A percentile compares a stretch with the other conserved stretches of the same genome.
Conservation (phyloP, 768 basidiomycete genomes). For the Phylloporus arenicola region DNA sequence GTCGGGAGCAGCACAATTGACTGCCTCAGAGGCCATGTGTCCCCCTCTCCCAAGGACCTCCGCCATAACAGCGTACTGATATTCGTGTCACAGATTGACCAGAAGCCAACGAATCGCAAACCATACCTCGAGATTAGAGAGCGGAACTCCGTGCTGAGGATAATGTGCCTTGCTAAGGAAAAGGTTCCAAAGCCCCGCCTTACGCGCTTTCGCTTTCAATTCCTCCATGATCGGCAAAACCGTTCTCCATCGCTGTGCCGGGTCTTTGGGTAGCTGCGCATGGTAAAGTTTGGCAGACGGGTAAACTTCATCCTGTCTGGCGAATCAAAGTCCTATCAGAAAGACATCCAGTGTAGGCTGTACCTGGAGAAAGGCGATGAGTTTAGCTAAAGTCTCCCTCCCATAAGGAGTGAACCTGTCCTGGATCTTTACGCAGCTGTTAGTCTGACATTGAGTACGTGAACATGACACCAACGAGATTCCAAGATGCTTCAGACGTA, state of each 20-base stretch:
- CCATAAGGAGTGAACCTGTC: slow-evolving; percentile 90
- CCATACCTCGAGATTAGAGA: slow-evolving; percentile 87
- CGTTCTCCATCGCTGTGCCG: slow-evolving; percentile 74
- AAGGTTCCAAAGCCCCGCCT: slow-evolving; percentile 92
- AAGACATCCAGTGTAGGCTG: slow-evolving; percentile 8
- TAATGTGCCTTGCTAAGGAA: slow-evolving; percentile 95
- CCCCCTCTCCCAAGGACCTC: slow-evolving; percentile 85
- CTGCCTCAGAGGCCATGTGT: slow-evolving; percentile 75
- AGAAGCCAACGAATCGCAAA: neutral
- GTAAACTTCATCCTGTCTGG: slow-evolving; percentile 72
- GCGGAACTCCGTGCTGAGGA: slow-evolving; percentile 80
- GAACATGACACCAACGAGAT: slow-evolving; percentile 51
- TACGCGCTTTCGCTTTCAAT: slow-evolving; percentile 83
- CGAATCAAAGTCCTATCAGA: neutral
- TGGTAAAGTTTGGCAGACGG: slow-evolving; percentile 76
- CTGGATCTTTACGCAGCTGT: slow-evolving; percentile 52
- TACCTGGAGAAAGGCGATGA: slow-evolving; percentile 83
- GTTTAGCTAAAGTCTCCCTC: slow-evolving; percentile 78
- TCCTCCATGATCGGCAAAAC: slow-evolving; percentile 76
- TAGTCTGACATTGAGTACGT: neutral
- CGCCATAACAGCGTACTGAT: slow-evolving; percentile 95
- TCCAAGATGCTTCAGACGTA: slow-evolving; percentile 84
- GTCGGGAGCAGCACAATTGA: slow-evolving; percentile 95
- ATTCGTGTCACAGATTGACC: neutral
- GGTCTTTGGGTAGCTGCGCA: slow-evolving; percentile 75